Percentiles rank a stretch among this genome's conserved stretches.
Conservation (phyloP, 805 yeast genomes). For the Candida sanyiensis region DNA sequence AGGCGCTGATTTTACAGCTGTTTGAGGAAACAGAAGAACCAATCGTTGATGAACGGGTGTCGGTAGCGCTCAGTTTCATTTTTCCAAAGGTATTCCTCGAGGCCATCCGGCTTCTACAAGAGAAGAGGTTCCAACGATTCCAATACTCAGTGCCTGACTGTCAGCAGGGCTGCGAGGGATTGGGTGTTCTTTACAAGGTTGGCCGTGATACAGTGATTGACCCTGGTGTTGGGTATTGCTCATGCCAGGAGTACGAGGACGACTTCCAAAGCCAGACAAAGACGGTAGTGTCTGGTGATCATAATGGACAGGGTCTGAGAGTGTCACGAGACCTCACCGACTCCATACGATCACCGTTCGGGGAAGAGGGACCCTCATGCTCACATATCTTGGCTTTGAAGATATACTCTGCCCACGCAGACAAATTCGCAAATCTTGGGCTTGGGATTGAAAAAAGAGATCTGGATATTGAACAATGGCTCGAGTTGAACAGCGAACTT, state of each 20-base stretch:
- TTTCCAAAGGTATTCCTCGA: slow-evolving; percentile 5
- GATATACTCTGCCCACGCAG: background rate
- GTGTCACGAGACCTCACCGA: too few species aligned
- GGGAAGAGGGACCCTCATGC: too few species aligned
- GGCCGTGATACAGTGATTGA: slow-evolving; percentile 9
- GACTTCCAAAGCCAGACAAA: too few species aligned
- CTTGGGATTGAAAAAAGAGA: background rate
- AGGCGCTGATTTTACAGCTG: slow-evolving; percentile 1
- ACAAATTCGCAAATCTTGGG: background rate
- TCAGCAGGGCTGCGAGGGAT: too few species aligned
- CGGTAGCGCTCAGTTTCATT: slow-evolving; percentile 14
- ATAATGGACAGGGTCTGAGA: too few species aligned
- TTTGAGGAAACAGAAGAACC: background rate
- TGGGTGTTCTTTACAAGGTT: slow-evolving; percentile 2
- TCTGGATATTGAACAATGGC: slow-evolving; percentile 1
- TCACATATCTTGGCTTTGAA: slow-evolving; percentile 4
- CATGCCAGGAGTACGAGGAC: slow-evolving; percentile 10
- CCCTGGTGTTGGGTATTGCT: slow-evolving; percentile 17
- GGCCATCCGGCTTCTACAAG: slow-evolving; percentile 7
- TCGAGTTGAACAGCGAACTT: background rate
- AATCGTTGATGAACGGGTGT: background rate
- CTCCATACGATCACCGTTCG: too few species aligned
- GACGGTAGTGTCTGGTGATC: too few species aligned
- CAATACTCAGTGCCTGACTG: too few species aligned
- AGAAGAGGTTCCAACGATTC: background rate